Percentiles rank a stretch among this genome's conserved stretches.
Conservation (phyloP, 208 protist genomes). For the Leishmania arabica region DNA sequence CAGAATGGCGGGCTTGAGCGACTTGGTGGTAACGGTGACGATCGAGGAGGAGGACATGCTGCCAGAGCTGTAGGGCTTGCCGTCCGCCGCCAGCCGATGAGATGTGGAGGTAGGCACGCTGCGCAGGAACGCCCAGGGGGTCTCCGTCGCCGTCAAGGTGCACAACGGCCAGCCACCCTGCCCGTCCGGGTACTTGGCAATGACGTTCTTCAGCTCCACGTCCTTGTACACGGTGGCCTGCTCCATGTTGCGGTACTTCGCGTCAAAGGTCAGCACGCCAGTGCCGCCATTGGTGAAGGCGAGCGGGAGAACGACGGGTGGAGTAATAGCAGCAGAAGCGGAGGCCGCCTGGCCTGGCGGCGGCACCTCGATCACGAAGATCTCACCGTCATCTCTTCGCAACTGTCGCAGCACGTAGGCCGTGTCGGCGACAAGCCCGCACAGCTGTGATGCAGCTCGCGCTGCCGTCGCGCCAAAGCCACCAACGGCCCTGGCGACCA, state of each 20-base stretch:
- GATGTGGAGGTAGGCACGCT: conserved; percentile 18
- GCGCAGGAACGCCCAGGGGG: conserved; percentile 36
- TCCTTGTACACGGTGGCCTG: conserved; percentile 82
- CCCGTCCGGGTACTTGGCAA: conserved; percentile 84
- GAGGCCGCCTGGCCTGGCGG: neutral
- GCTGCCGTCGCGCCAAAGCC: neutral
- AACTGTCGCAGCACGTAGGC: conserved; percentile 42
- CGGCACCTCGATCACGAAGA: conserved; percentile 55
- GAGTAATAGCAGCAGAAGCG: conserved; percentile 9
- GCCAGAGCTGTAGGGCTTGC: conserved; percentile 1
- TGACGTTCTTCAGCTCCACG: conserved; percentile 54
- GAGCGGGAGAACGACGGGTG: conserved; percentile 60
- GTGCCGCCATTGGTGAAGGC: conserved; percentile 57
- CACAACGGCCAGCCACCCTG: conserved; percentile 74
- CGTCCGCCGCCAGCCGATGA: conserved; percentile 12
- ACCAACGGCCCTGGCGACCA: neutral
- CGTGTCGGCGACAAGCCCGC: conserved; percentile 47
- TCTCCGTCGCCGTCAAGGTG: conserved; percentile 11
- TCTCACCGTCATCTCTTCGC: conserved; percentile 50
- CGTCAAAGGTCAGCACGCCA: conserved; percentile 64
- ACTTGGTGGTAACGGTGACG: conserved; percentile 33
- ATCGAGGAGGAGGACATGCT: conserved; percentile 21
- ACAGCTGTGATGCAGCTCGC: conserved; percentile 6
- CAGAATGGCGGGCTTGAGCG: conserved; percentile 30
- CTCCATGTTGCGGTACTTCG: conserved; percentile 69